Percentiles rank a stretch among this genome's conserved stretches.
These are phyloP conservation scores for Podospora fimiseda DNA, from an alignment of 495 filamentous ascomycete genomes.

Conservation along the genomic window DNA sequence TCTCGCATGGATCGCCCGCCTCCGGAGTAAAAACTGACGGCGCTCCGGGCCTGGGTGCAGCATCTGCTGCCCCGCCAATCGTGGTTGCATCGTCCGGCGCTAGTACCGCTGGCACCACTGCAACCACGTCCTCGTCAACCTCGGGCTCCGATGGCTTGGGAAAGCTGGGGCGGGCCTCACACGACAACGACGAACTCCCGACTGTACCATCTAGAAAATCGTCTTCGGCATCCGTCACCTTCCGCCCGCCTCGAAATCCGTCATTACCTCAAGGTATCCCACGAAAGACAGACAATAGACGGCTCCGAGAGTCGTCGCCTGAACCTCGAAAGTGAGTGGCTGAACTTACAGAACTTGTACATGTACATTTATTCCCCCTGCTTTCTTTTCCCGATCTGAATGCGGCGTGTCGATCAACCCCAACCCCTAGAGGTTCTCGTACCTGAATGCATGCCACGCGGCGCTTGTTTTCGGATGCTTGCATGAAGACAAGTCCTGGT, in stretches of 20 bases:
- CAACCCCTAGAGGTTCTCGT: slow-evolving; percentile 7
- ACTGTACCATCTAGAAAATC: slow-evolving; percentile 32
- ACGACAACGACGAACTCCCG: slow-evolving; percentile 16
- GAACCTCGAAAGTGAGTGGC: slow-evolving; percentile 40
- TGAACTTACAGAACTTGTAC: slow-evolving; percentile 5
- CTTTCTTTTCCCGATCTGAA: background rate
- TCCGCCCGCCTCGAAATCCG: slow-evolving; percentile 35
- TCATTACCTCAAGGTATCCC: slow-evolving; percentile 40
- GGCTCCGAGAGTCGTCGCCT: slow-evolving; percentile 41
- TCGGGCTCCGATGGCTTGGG: slow-evolving; percentile 12
- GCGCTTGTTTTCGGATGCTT: slow-evolving; percentile 15
- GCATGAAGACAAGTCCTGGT: slow-evolving; percentile 1
- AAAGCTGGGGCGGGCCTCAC: slow-evolving; percentile 20
- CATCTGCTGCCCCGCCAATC: slow-evolving; percentile 11
- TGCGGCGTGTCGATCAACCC: slow-evolving; percentile 6
- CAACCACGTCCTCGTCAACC: slow-evolving; percentile 16
- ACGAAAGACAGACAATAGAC: slow-evolving; percentile 35
- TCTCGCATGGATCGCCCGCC: slow-evolving; percentile 14
- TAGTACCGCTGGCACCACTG: slow-evolving; percentile 15
- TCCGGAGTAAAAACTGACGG: slow-evolving; percentile 18
- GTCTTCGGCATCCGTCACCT: slow-evolving; percentile 37
- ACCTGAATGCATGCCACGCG: slow-evolving; percentile 11
- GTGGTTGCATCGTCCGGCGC: slow-evolving; percentile 17
- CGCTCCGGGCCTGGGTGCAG: slow-evolving; percentile 4
- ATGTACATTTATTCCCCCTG: slow-evolving; percentile 4